Base-by-base conservation (phyloP, 2,329 filamentous ascomycete genomes). In the Tolypocladium tundrense region DNA sequence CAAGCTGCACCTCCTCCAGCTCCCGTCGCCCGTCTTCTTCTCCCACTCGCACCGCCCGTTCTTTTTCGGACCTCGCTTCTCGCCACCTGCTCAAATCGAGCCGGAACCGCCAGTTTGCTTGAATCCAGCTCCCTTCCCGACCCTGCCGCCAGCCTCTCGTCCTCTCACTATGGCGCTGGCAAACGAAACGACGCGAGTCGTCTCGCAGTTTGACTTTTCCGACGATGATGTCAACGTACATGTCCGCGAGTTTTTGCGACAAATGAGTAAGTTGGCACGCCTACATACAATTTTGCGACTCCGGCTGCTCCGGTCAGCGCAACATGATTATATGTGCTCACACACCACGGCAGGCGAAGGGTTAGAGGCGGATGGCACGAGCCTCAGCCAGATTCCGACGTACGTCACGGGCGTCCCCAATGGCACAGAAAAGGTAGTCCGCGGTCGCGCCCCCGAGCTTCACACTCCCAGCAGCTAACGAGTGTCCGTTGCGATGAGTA, bases 401-500 rank as follows among this genome's bases (percentile, higher is more conserved):
- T 99, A 96, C 74, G 93, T 99, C 64, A 97, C 94, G 1, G 88
- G 85, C 41, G 92, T 97, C 35, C 94, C 94, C 69, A 94, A 97
- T 81, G 94, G 94, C 66, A 97, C 92, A 4, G 94, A 99, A 77
- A 96, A 97, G 87, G 91, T 93, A 76, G 66, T 60, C 33, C 24
- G 35, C 56, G 40, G 11, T 41, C 33, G 24, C 41, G 11, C 10
- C n/a, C 13, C 31, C 0, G 2, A n/a, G n/a, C 13, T 16, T 13
- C 19, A 4, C 42, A 43, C 19, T 40, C 1, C 1, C 16, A 27
- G 24, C 35, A 11, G 21, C 55, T 57, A 21, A 57, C 27, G 37
- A 35, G 19, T 41, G 31, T 19, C 45, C 16, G 16, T 40, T 10
- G 13, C 51, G 13, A 19, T 27, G 51, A 37, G n/a, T 66, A 95